A percentile compares a stretch with the other conserved stretches of the same genome.
Evolutionary conservation across 2,329 filamentous ascomycete genomes (phyloP).

Genomic region (Claviceps arundinis): DNA sequence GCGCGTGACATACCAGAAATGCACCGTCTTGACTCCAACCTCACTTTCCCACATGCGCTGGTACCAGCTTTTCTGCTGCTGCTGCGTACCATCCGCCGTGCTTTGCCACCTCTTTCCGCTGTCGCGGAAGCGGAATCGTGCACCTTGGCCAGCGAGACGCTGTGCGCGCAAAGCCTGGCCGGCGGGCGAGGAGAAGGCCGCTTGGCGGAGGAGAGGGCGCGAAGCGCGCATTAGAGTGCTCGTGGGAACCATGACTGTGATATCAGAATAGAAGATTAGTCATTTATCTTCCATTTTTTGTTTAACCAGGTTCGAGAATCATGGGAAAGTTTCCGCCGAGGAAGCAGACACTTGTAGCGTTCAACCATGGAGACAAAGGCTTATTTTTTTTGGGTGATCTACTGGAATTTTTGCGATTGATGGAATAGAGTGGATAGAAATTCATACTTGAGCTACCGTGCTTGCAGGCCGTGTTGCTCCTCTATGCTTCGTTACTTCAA

Average conservation of each 20-base stretch:
- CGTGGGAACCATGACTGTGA: conserved; percentile 28
- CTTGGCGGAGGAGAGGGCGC: conserved; percentile 43
- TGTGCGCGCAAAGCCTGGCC: conserved; percentile 36
- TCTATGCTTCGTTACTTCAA: neutral
- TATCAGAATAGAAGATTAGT: neutral
- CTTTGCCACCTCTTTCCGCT: conserved; percentile 55
- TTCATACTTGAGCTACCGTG: neutral
- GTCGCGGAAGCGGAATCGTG: conserved; percentile 27
- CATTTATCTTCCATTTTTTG: neutral
- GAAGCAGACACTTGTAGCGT: neutral
- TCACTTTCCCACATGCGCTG: conserved; percentile 76
- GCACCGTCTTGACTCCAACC: conserved; percentile 79
- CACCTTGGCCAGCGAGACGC: conserved; percentile 4
- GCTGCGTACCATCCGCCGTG: conserved; percentile 38
- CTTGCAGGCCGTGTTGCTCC: neutral
- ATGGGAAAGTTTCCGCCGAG: neutral
- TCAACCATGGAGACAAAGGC: neutral
- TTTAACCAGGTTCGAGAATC: neutral
- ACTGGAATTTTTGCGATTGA: neutral
- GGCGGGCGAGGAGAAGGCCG: conserved; percentile 13
- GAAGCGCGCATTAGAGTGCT: conserved; percentile 39
- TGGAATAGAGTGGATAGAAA: neutral
- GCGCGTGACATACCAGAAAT: conserved; percentile 66
- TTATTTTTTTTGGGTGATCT: neutral
- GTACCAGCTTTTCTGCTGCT: conserved; percentile 42